phyloP scores from a whole-genome alignment of 352 stramenopile genomes.

The Globisporangium uncinulatum region DNA sequence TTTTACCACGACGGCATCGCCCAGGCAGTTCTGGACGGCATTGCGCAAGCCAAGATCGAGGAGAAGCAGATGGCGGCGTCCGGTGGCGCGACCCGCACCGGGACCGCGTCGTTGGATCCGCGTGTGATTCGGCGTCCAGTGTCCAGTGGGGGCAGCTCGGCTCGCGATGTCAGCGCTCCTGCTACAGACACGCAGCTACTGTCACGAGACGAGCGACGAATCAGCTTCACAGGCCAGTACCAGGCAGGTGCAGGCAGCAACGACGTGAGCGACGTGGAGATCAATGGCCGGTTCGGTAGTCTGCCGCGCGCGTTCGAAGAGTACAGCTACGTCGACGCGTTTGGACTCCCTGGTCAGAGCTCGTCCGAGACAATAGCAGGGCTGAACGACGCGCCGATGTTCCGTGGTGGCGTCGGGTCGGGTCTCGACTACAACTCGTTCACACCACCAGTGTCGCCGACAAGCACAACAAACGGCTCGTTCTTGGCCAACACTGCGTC shows the following conservation, averaged over 20 bases:
- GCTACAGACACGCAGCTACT: constrained; percentile 4
- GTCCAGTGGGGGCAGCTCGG: constrained; percentile 1
- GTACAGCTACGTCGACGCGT: constrained; percentile 5
- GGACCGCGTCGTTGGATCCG: not conserved
- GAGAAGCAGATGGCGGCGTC: constrained; percentile 1
- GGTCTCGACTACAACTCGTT: constrained; percentile 36
- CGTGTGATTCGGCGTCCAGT: constrained; percentile 4
- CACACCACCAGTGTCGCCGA: constrained; percentile 31
- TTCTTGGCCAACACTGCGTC: constrained; percentile 15
- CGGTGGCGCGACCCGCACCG: no score
- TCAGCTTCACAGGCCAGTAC: constrained; percentile 11
- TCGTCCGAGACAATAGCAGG: constrained; percentile 12
- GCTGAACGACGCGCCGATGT: constrained; percentile 6
- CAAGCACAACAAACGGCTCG: constrained; percentile 18
- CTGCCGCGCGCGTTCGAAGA: constrained; percentile 13
- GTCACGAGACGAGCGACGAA: constrained; percentile 3
- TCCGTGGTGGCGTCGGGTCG: constrained; percentile 1
- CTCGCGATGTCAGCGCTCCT: not conserved
- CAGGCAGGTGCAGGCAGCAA: constrained; percentile 5
- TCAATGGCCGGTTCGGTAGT: constrained; percentile 8
- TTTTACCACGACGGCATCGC: constrained; percentile 8
- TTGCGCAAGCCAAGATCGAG: constrained; percentile 8
- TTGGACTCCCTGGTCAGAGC: constrained; percentile 9
- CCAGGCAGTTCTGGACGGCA: constrained; percentile 8
- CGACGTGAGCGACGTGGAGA: constrained; percentile 14